Conservation (phyloP, 176 grass and related monocot species). For the Triticum urartu region DNA sequence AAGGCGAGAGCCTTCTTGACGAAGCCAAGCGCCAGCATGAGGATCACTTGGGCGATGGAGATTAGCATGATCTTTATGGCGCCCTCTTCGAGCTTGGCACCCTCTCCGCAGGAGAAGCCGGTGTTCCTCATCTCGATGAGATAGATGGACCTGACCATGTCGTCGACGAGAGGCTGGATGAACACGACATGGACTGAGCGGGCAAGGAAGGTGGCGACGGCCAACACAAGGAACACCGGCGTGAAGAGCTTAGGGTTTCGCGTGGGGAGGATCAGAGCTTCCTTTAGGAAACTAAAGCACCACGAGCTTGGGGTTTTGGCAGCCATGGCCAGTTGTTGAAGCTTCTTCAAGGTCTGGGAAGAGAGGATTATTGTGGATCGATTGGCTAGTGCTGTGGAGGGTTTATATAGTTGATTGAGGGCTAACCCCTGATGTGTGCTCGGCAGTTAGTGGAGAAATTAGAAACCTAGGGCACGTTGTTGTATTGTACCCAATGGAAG, state of each 20-base stretch:
- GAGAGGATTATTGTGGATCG: neutral
- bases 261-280: constrained; percentile 24
- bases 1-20: neutral
- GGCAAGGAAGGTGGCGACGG: neutral
- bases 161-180: neutral
- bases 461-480: neutral
- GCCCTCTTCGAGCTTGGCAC: neutral
- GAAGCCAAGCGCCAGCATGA: neutral
- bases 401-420: neutral
- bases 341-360: neutral
- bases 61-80: neutral
- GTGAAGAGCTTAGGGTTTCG: constrained; percentile 26
- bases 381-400: neutral
- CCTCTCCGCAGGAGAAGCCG: neutral
- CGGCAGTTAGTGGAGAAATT: neutral
- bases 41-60: neutral
- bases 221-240: neutral
- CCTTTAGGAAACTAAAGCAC: constrained; percentile 21
- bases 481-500: neutral
- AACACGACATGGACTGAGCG: neutral
- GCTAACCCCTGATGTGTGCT: neutral
- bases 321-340: constrained; percentile 7
- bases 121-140: neutral
- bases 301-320: neutral
- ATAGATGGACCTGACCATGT: neutral